Base-by-base conservation (phyloP, 805 yeast genomes). In the Kluyveromyces lactis region DNA sequence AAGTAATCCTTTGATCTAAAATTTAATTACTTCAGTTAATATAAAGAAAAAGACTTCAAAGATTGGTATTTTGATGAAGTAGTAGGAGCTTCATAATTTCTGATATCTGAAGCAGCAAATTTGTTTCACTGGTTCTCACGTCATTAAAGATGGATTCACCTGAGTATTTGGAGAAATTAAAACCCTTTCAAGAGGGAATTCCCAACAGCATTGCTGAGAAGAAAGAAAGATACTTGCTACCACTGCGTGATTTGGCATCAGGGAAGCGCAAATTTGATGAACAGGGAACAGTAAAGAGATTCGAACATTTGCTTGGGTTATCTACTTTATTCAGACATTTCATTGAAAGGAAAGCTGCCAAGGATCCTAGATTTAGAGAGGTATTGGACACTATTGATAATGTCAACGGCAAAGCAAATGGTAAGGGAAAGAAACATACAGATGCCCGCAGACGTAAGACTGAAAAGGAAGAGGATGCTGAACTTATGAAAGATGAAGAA, bases 391-490 rank as follows among this genome's bases (percentile, higher is more conserved):
- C 62, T 19, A 40, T 51, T 26, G 63, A 60, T 33, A 39, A 46
- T 17, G 49, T 45, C 27, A 45, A 47, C 16, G 32, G 52, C 6
- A 43, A 45, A 12, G 44, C 43, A 33, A 35, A 42, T 26, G 40
- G 43, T 5, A 40, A 41, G 23, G 47, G 45, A 16, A 36, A 44
- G n/a, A 49, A 42, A 19, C 53, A 48, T 42, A 50, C 16, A 49
- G 68, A 65, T 36, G 68, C 65, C 40, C 69, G 81, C 51, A 68
- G 83, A 53, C 68, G 87, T 44, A 79, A 79, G 51, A 79, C 86
- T 3, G 89, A 81, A 50, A 74, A 77, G 53, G 89, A 82, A 55
- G 92, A 82, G 55, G 89, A 83, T 55, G 86, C 77, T 1, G 86
- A 81, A 51, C 64, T 84, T 42, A 66, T 87, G 62, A 69, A 77